Conservation (phyloP, 2,329 filamentous ascomycete species). For the Anisogramma anomala region DNA sequence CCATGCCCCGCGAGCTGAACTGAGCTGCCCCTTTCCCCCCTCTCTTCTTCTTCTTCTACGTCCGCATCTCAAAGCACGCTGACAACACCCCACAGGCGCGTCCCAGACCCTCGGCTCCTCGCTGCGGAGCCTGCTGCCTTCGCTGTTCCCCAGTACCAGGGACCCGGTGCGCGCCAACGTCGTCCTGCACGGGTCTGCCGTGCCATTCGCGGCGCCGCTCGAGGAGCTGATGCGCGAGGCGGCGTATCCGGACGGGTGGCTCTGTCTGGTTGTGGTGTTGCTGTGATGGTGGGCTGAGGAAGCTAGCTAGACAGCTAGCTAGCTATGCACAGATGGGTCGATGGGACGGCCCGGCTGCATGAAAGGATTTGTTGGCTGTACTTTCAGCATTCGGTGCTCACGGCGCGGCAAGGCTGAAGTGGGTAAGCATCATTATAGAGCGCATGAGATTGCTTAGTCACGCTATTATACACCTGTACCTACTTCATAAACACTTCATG, state of each 20-base stretch:
- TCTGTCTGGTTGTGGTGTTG: slow-evolving; percentile 71
- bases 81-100: slow-evolving; percentile 16
- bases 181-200: slow-evolving; percentile 71
- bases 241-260: slow-evolving; percentile 85
- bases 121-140: slow-evolving; percentile 63
- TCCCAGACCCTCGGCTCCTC: slow-evolving; percentile 58
- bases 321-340: no score
- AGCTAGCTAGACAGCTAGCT: no score
- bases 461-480: no score
- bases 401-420: no score
- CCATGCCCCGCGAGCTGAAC: no score
- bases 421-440: no score
- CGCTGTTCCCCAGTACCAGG: slow-evolving; percentile 74
- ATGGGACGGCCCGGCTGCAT: no score
- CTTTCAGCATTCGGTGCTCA: no score
- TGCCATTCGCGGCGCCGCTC: slow-evolving; percentile 69
- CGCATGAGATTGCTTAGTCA: no score
- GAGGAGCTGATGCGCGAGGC: slow-evolving; percentile 74
- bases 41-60: no score
- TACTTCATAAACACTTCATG: no score
- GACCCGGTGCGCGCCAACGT: slow-evolving; percentile 76
- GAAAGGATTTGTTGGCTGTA: no score
- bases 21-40: background rate
- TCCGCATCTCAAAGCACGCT: slow-evolving; percentile 37
- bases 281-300: slow-evolving; percentile 32